phyloP scores from a whole-genome alignment of 228 moss, liverwort and hornwort genomes.

The Sphagnum magellanicum region DNA sequence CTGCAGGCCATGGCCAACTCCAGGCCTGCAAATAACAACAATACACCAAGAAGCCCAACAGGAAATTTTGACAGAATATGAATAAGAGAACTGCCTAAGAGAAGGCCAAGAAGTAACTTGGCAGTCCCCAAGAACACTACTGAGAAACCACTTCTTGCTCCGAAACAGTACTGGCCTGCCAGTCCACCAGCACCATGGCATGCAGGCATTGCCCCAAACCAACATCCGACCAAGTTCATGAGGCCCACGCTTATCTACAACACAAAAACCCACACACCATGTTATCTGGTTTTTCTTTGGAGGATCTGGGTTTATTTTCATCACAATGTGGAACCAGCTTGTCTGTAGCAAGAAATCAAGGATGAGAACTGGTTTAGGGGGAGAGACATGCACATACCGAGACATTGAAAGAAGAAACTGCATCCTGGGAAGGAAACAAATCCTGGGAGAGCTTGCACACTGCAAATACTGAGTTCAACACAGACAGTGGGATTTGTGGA shows the following conservation, averaged over 20 bases:
- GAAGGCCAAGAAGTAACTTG: conserved; percentile 46
- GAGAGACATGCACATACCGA: conserved; percentile 22
- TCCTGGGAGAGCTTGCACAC: conserved; percentile 79
- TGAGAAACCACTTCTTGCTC: conserved; percentile 57
- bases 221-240: conserved; percentile 82
- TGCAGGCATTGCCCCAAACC: conserved; percentile 76
- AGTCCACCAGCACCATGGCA: conserved; percentile 80
- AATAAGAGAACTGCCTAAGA: conserved; percentile 52
- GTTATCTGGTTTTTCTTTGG: background rate
- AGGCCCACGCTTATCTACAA: conserved; percentile 53
- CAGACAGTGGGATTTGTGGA: conserved; percentile 69
- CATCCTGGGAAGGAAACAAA: conserved; percentile 58
- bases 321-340: no score
- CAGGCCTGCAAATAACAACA: conserved; percentile 65
- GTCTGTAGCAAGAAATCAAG: no score
- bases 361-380: no score
- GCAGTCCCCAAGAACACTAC: conserved; percentile 55
- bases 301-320: background rate
- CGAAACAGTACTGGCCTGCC: conserved; percentile 79
- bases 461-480: conserved; percentile 82
- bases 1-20: conserved; percentile 79
- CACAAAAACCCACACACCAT: background rate
- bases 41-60: conserved; percentile 46
- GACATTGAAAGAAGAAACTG: conserved; percentile 58
- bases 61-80: conserved; percentile 51